A percentile compares a stretch with the other conserved stretches of the same genome.
phyloP scores from a whole-genome alignment of 495 filamentous ascomycete species.

The Penicillium robsamsonii region DNA sequence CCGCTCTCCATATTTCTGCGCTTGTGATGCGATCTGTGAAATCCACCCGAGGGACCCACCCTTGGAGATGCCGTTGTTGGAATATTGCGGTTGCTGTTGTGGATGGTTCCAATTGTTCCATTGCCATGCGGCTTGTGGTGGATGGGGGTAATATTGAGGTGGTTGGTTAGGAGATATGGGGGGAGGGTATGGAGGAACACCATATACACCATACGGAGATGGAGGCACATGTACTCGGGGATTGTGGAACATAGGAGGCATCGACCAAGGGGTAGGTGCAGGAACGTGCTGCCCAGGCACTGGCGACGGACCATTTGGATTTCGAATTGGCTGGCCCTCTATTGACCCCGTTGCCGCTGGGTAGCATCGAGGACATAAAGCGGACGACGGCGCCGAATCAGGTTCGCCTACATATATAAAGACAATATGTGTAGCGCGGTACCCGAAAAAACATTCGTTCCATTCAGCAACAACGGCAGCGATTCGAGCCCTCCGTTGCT shows the following conservation, averaged over 20 bases:
- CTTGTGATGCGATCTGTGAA: conserved; percentile 36
- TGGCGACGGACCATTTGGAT: conserved; percentile 17
- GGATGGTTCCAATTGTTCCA: conserved; percentile 32
- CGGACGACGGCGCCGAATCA: conserved; percentile 39
- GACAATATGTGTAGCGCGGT: conserved; percentile 37
- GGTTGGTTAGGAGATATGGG: conserved; percentile 24
- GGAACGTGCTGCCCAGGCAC: conserved; percentile 19
- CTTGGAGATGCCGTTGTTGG: conserved; percentile 24
- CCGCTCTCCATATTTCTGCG: conserved; percentile 47
- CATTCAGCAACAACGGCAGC: conserved; percentile 48
- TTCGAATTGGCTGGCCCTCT: conserved; percentile 11
- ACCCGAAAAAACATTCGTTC: conserved; percentile 53
- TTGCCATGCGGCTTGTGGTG: conserved; percentile 31
- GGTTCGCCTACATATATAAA: conserved; percentile 42
- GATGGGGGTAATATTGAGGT: conserved; percentile 29
- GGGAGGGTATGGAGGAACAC: conserved; percentile 15
- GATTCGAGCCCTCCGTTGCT: conserved; percentile 41
- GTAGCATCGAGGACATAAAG: conserved; percentile 45
- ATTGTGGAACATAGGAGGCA: conserved; percentile 19
- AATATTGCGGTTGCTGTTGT: conserved; percentile 29
- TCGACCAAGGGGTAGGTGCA: conserved; percentile 19
- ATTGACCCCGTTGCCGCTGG: conserved; percentile 37
- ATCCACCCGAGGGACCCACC: conserved; percentile 39
- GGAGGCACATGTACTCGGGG: conserved; percentile 6
- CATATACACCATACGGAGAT: conserved; percentile 21